Percentiles rank a stretch among this genome's conserved stretches.
These are phyloP conservation scores for Musa schizocarpa DNA, from an alignment of 176 grass and related monocot species.

Conservation along the genomic window DNA sequence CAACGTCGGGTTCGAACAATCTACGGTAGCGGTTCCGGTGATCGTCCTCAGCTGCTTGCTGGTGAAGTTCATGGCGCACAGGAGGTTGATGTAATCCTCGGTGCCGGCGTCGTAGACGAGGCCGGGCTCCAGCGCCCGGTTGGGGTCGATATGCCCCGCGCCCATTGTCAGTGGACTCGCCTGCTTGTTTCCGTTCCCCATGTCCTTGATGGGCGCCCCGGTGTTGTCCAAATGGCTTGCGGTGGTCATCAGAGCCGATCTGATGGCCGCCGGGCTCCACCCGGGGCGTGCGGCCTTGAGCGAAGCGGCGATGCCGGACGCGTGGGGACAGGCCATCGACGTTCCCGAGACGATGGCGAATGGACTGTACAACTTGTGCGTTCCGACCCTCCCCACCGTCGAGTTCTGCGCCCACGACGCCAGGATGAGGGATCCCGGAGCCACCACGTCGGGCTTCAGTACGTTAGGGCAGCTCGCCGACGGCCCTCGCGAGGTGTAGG, in stretches of 20 bases:
- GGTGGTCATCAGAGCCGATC: conserved; percentile 71
- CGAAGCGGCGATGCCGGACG: conserved; percentile 39
- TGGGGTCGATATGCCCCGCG: conserved; percentile 54
- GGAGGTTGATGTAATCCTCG: conserved; percentile 43
- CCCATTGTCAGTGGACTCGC: conserved; percentile 56
- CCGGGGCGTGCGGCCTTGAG: conserved; percentile 44
- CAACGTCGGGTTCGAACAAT: conserved; percentile 38
- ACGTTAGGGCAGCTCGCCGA: conserved; percentile 36
- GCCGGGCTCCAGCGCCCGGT: conserved; percentile 58
- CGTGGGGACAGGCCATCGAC: conserved; percentile 73
- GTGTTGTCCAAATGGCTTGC: conserved; percentile 8
- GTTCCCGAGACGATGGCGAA: conserved; percentile 60
- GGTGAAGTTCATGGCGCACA: conserved; percentile 67
- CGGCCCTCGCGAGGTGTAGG: conserved; percentile 62
- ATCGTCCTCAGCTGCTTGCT: neutral
- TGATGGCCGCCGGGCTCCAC: conserved; percentile 59
- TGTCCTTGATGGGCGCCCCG: conserved; percentile 4
- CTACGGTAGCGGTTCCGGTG: conserved; percentile 14
- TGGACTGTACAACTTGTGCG: conserved; percentile 20
- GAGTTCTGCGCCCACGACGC: conserved; percentile 44
- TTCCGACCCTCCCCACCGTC: conserved; percentile 16
- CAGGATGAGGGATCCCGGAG: conserved; percentile 57
- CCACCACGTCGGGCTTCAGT: conserved; percentile 58
- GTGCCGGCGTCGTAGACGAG: conserved; percentile 57
- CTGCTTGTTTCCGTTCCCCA: neutral